phyloP scores from a whole-genome alignment of 192 early-diverging fungal genomes.

The Phlyctochytrium bullatum region DNA sequence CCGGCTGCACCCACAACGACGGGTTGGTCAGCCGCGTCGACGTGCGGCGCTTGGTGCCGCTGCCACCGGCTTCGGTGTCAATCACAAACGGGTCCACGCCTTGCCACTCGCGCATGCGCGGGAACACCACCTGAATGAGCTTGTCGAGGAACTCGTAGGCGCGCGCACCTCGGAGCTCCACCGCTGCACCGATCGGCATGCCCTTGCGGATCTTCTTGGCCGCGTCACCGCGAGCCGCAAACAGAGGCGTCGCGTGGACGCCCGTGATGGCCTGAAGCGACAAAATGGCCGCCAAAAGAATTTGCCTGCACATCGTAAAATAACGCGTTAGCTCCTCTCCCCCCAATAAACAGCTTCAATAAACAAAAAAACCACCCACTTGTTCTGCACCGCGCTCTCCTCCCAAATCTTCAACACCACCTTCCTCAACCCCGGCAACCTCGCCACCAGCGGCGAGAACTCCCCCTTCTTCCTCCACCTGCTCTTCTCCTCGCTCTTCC shows the following conservation, averaged over 20 bases:
- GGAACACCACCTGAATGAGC: slow-evolving; percentile 89
- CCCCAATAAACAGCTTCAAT: background rate
- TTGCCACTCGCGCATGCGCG: slow-evolving; percentile 87
- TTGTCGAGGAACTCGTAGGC: slow-evolving; percentile 97
- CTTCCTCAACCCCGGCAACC: slow-evolving; percentile 67
- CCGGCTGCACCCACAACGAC: slow-evolving; percentile 19
- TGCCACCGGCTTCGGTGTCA: background rate
- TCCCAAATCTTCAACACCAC: slow-evolving; percentile 85
- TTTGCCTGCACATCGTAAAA: slow-evolving; percentile 28
- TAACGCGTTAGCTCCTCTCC: background rate
- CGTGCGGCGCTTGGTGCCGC: background rate
- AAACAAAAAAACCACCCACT: slow-evolving; percentile 52
- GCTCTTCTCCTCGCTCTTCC: slow-evolving; percentile 32
- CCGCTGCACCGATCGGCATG: slow-evolving; percentile 87
- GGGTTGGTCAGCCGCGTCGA: background rate
- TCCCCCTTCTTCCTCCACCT: slow-evolving; percentile 46
- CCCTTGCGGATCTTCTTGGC: slow-evolving; percentile 84
- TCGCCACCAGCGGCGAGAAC: slow-evolving; percentile 57
- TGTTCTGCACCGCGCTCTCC: slow-evolving; percentile 82
- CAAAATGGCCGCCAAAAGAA: slow-evolving; percentile 85
- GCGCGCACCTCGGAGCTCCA: slow-evolving; percentile 73
- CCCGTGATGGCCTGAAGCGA: slow-evolving; percentile 87
- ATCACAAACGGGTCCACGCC: slow-evolving; percentile 54
- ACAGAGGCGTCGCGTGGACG: slow-evolving; percentile 71
- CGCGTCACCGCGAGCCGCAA: slow-evolving; percentile 75